These are phyloP conservation scores for Dactylonectria estremocensis DNA, from an alignment of 2,329 filamentous ascomycete species.

Conservation along the genomic window DNA sequence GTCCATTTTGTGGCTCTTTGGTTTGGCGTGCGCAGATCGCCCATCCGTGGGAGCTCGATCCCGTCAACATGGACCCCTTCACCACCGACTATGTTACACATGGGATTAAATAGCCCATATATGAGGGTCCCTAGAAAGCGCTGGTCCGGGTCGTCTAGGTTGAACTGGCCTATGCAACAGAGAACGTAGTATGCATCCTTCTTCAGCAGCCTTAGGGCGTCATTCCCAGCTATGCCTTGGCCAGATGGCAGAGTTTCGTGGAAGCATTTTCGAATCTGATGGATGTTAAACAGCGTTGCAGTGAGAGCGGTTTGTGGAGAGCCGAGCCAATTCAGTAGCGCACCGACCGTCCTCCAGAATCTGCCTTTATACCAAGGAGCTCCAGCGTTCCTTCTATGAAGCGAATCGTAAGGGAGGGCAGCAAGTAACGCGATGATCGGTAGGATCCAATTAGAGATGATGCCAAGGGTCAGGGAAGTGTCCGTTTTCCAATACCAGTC, in stretches of 20 bases:
- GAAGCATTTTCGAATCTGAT: neutral
- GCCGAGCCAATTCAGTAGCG: neutral
- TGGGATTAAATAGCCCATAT: too few relatives aligned
- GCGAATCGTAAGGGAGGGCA: neutral
- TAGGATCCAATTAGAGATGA: neutral
- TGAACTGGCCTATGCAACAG: neutral
- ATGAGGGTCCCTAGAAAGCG: too few relatives aligned
- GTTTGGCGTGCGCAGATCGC: too few relatives aligned
- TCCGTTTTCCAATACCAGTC: neutral
- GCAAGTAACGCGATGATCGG: neutral
- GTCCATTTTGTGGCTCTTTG: too few relatives aligned
- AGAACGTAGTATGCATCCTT: neutral
- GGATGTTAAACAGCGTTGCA: neutral
- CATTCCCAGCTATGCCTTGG: neutral
- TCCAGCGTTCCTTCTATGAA: neutral
- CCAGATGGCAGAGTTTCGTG: neutral
- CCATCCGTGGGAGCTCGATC: neutral
- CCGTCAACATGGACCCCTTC: neutral
- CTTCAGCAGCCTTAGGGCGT: neutral
- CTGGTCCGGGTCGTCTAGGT: neutral
- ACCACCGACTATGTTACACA: too few relatives aligned
- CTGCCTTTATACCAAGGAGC: neutral
- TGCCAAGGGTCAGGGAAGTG: neutral
- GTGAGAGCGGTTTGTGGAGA: neutral
- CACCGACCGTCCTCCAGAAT: neutral